These are phyloP conservation scores for Zymoseptoria tritici DNA, from an alignment of 2,329 filamentous ascomycete genomes.

Conservation along the genomic window DNA sequence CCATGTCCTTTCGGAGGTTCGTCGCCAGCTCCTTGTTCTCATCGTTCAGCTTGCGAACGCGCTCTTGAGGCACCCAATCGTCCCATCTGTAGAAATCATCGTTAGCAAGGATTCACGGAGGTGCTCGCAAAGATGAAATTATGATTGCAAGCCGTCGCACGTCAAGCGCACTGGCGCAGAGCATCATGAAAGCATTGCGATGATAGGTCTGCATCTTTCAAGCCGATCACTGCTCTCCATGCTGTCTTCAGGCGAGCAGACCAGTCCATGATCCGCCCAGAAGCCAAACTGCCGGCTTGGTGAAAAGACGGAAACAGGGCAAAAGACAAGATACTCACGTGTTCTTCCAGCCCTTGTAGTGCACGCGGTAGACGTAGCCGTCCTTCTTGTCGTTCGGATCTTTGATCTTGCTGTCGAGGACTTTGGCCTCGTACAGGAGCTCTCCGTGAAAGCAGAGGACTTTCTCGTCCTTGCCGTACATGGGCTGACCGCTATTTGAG, in stretches of 20 bases:
- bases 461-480: constrained; percentile 71
- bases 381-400: constrained; percentile 61
- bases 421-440: constrained; percentile 94
- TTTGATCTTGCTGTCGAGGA: constrained; percentile 66
- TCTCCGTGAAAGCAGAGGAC: constrained; percentile 94
- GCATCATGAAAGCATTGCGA: neutral
- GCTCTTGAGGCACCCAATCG: constrained; percentile 92
- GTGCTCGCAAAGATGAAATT: neutral
- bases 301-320: neutral
- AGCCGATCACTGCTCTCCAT: neutral
- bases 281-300: neutral
- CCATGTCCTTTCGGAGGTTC: constrained; percentile 63
- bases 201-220: neutral
- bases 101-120: constrained; percentile 3
- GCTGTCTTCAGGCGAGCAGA: neutral
- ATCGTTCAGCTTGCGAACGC: constrained; percentile 86
- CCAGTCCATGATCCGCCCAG: neutral
- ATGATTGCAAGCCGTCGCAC: neutral
- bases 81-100: constrained; percentile 61
- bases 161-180: neutral
- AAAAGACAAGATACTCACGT: constrained; percentile 52
- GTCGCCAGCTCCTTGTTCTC: constrained; percentile 87
- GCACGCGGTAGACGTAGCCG: constrained; percentile 80
- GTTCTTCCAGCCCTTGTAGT: constrained; percentile 99
- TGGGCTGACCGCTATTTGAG: constrained; percentile 17